Conservation (phyloP, 139 green algal genomes). For the Monoraphidium neglectum region DNA sequence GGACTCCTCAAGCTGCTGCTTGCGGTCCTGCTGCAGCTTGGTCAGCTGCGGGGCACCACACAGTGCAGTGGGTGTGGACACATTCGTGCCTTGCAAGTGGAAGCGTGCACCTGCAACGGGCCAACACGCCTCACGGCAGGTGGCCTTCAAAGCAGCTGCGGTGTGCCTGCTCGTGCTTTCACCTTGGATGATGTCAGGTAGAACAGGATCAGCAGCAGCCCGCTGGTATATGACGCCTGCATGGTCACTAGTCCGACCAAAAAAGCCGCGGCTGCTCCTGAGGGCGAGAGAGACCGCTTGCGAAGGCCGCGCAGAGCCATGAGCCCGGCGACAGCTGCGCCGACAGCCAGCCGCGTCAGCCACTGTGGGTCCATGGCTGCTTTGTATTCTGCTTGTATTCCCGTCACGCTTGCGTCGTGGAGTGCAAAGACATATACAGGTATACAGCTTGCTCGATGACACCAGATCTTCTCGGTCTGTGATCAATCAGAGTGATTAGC, state of each 20-base stretch:
- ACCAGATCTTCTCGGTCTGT: no score
- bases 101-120: background rate
- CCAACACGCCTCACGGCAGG: background rate
- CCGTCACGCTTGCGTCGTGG: no score
- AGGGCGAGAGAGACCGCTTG: background rate
- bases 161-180: background rate
- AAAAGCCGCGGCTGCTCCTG: background rate
- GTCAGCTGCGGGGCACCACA: constrained; percentile 17
- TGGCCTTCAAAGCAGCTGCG: background rate
- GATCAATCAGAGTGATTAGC: no score
- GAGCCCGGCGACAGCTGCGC: background rate
- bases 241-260: background rate
- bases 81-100: background rate
- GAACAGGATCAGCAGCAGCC: constrained; percentile 15
- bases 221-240: background rate
- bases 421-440: no score
- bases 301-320: background rate
- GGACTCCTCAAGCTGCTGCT: constrained; percentile 10
- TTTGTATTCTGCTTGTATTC: no score
- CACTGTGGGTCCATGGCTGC: no score
- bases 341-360: background rate
- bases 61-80: background rate
- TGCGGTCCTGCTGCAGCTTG: constrained; percentile 7
- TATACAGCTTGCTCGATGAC: no score
- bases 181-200: constrained; percentile 24